Evolutionary conservation across 352 stramenopile genomes (phyloP), one percentile per base, ranked within the genome.

Genomic region (Pythium biforme): DNA sequence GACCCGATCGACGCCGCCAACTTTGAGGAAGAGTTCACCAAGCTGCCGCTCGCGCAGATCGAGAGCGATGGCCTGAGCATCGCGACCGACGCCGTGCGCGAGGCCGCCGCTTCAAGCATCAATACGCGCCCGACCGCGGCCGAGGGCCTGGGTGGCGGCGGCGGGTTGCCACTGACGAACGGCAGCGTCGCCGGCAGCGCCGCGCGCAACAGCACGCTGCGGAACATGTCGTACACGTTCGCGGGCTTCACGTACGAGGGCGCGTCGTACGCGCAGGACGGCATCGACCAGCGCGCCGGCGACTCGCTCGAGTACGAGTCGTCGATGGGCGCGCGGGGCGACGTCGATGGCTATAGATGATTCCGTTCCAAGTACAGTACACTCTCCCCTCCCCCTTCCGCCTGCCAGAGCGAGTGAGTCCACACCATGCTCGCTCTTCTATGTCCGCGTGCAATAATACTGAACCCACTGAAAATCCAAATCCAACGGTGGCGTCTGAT

Each of bases 221-320:
- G 85, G 34, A 94, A 90, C 69, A 66, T 94, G 69, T 94, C 84
- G 66, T 94, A 94, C 60, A 95, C 86, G 55, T 95, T 95, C 74
- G 81, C 92, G 67, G 86, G 85, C 20, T 95, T 95, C 69, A 94
- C 86, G 48, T 95, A 94, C 75, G 92, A 95, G 82, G 78, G 77
- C 31, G 69, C 60, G n/a, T 55, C 40, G 34, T 91, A 81, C 14
- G 84, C 85, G 11, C 67, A 47, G 10, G 61, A 29, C 25, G 50
- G 45, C n/a, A 60, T 66, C 29, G 64, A 71, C 57, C 49, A 62
- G 45, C 31, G 51, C 34, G 50, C 10, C 29, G 27, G 19, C 29
- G 27, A 41, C 3, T 57, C 27, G 20, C 17, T 45, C 46, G 71
- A 74, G 22, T 62, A 72, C 37, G 50, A 62, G 26, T 58, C 46